Base-by-base conservation (phyloP, 2,329 filamentous ascomycete species). In the Claviceps sp. region DNA sequence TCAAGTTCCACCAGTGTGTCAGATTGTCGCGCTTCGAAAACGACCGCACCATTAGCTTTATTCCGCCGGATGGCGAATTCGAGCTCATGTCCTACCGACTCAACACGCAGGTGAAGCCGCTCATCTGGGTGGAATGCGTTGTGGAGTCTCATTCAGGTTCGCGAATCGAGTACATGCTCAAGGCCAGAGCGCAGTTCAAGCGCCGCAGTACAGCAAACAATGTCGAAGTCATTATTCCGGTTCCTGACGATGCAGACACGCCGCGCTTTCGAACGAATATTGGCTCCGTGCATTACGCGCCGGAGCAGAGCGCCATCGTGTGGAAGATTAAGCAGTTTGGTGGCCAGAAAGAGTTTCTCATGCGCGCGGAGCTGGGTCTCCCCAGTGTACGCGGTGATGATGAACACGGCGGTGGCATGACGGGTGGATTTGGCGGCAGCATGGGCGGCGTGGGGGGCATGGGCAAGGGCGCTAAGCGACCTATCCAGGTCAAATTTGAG, bases 291-390 rank as follows among this genome's bases (percentile, higher is more conserved):
- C 93, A 98, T 71, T 98, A 98, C 66, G 91, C 91, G 4, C 93
- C 93, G 0, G 93, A 98, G 69, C 91, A 95, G 64, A 94, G 88
- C 56, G 91, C 91, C 53, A 98, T 98, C 60, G 86, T 98, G 49
- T 98, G 93, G 93, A 98, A 98, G 76, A 98, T 98, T 68, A 98
- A 98, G 76, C 93, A 98, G 64, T 98, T 98, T 68, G 93, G 93
- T 45, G 93, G 93, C n/a, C 82, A 84, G 60, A 98, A 98, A 71
- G 93, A 98, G 66, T 98, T 98, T 63, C 76, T 98, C 60, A 98
- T 98, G 93, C 86, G 93, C 52, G 93, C 93, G 17, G 93, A 98
- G 72, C 77, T 98, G 13, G 93, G 93, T 48, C 74, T 98, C 44
- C 93, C 93, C 0, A 95, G 88, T 53, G 93, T 98, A 20, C 84